Conservation (phyloP, 495 filamentous ascomycete species). For the Mytilinidion resinicola region DNA sequence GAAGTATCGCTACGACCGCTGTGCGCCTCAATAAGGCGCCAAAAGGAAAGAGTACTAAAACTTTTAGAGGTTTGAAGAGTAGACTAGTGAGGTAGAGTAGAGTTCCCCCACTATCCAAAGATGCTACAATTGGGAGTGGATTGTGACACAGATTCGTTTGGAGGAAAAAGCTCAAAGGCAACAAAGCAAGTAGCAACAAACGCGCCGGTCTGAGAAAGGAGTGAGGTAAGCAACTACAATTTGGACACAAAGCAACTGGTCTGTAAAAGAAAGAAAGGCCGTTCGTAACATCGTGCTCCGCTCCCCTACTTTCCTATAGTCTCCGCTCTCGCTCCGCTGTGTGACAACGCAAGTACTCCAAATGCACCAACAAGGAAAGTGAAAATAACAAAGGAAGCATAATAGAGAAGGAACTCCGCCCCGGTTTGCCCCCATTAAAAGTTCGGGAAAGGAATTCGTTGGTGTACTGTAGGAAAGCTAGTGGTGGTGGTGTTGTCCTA, state of each 20-base stretch:
- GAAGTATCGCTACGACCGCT: too few species aligned
- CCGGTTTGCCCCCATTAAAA: too few species aligned
- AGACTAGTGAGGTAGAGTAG: too few species aligned
- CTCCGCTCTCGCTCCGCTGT: neutral
- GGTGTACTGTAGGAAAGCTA: too few species aligned
- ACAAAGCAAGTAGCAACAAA: too few species aligned
- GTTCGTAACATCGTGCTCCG: neutral
- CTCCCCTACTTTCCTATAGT: neutral
- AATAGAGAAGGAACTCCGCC: neutral
- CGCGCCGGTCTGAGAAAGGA: too few species aligned
- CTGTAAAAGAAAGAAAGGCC: too few species aligned
- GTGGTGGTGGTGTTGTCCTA: too few species aligned
- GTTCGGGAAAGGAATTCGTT: too few species aligned
- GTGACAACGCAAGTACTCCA: conserved; percentile 3
- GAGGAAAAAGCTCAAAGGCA: neutral
- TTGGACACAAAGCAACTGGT: neutral
- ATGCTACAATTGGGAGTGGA: neutral
- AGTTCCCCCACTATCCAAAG: neutral
- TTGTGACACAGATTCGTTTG: neutral
- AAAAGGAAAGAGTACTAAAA: too few species aligned
- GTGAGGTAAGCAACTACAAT: neutral
- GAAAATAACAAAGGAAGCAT: neutral
- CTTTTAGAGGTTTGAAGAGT: too few species aligned
- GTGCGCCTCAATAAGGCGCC: too few species aligned
- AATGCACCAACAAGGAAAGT: neutral